These are phyloP conservation scores for Bromus sterilis DNA, from an alignment of 176 grass and related monocot genomes.

Conservation along the genomic window DNA sequence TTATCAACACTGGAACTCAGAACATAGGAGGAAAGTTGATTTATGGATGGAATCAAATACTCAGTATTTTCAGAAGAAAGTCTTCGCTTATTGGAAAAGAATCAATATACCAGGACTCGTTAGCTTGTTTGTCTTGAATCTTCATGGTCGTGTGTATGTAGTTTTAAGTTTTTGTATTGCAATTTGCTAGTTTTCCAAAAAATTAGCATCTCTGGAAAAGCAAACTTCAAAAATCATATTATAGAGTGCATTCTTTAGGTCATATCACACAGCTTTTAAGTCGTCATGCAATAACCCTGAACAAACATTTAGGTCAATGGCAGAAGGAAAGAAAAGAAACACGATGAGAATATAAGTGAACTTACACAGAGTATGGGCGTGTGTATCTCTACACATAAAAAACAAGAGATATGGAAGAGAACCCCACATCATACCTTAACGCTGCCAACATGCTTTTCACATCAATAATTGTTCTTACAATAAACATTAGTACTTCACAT, in stretches of 20 bases:
- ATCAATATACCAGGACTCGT: not conserved
- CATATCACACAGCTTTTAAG: not conserved
- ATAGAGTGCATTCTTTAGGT: not conserved
- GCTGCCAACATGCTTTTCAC: not conserved
- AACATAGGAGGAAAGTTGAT: not conserved
- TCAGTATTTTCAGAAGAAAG: not conserved
- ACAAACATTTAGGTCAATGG: not conserved
- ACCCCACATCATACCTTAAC: constrained; percentile 17
- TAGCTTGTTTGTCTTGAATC: not conserved
- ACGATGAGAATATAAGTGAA: not conserved
- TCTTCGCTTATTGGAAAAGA: not conserved
- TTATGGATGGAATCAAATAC: not conserved
- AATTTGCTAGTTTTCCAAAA: not conserved
- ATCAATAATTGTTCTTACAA: not conserved
- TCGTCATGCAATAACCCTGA: not conserved
- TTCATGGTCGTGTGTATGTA: not conserved
- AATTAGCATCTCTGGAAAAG: not conserved
- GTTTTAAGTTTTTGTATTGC: not conserved
- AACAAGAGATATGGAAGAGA: not conserved
- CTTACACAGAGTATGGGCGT: not conserved
- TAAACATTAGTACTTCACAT: not conserved
- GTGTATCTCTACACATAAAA: not conserved
- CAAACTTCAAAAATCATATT: not conserved
- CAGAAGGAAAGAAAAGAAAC: not conserved
- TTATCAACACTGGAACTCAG: not conserved